These are phyloP conservation scores for Microstroma glucosiphilum DNA, from an alignment of 1,284 basidiomycete species.

Conservation along the genomic window DNA sequence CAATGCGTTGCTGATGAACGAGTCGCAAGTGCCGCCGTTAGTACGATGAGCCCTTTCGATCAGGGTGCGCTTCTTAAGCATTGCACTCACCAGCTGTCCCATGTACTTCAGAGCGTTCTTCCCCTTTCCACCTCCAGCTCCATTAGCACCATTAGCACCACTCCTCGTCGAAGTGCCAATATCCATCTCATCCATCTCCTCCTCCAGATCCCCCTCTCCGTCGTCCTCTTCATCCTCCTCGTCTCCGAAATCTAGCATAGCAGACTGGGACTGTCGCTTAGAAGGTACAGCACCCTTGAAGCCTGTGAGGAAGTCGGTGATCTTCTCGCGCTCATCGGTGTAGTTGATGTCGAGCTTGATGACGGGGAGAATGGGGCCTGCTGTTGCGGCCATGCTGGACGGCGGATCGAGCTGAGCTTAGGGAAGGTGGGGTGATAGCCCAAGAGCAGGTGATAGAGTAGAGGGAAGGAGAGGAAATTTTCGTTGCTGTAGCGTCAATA, in stretches of 20 bases:
- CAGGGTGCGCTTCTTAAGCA: no score
- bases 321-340: conserved; percentile 53
- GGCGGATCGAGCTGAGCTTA: no score
- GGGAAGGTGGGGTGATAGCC: no score
- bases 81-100: conserved; percentile 67
- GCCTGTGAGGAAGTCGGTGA: conserved; percentile 40
- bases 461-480: no score
- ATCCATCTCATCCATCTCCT: conserved; percentile 13
- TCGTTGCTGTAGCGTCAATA: no score
- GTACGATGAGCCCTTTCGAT: neutral
- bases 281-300: conserved; percentile 29
- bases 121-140: neutral
- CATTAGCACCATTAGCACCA: no score
- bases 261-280: neutral
- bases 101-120: conserved; percentile 65
- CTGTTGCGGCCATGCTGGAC: conserved; percentile 16
- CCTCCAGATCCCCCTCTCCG: conserved; percentile 10
- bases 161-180: conserved; percentile 1
- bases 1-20: conserved; percentile 68
- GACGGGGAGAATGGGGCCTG: conserved; percentile 53
- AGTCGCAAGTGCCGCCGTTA: conserved; percentile 10
- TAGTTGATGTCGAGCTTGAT: conserved; percentile 58
- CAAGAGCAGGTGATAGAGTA: no score
- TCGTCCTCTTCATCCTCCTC: conserved; percentile 19
- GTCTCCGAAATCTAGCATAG: conserved; percentile 12